These are phyloP conservation scores for Dioscorea zingiberensis DNA, from an alignment of 106 monocot species.

Conservation along the genomic window DNA sequence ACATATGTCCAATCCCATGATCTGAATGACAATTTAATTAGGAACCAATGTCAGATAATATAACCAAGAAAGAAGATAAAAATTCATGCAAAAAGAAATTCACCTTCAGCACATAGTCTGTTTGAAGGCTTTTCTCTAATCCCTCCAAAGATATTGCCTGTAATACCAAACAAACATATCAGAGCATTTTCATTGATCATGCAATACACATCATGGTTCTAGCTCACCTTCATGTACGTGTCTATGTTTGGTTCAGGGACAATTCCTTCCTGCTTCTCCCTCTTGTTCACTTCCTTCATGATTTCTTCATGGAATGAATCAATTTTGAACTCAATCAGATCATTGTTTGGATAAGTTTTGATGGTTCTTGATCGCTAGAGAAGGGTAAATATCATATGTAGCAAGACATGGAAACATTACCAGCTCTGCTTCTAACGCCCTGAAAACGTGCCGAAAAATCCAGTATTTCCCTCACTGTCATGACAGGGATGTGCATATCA, in stretches of 20 bases:
- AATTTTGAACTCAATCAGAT: background rate
- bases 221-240: constrained; percentile 80
- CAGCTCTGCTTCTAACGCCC: constrained; percentile 74
- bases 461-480: constrained; percentile 73
- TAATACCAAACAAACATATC: constrained; percentile 1
- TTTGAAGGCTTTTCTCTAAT: constrained; percentile 72
- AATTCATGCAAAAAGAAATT: background rate
- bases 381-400: no score
- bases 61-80: background rate
- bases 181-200: background rate
- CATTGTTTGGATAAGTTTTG: background rate
- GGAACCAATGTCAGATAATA: background rate
- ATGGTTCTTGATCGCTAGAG: background rate
- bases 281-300: constrained; percentile 74
- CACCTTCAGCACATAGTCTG: constrained; percentile 91
- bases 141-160: constrained; percentile 75
- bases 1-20: constrained; percentile 77
- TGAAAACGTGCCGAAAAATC: constrained; percentile 79
- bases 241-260: constrained; percentile 71
- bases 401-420: constrained; percentile 20
- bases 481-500: constrained; percentile 70
- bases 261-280: constrained; percentile 59
- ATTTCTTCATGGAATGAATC: constrained; percentile 35
- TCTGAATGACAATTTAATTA: constrained; percentile 34
- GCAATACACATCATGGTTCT: no score